Evolutionary conservation across 345 rosid species (phyloP).

Genomic region (Lepidium aucheri): DNA sequence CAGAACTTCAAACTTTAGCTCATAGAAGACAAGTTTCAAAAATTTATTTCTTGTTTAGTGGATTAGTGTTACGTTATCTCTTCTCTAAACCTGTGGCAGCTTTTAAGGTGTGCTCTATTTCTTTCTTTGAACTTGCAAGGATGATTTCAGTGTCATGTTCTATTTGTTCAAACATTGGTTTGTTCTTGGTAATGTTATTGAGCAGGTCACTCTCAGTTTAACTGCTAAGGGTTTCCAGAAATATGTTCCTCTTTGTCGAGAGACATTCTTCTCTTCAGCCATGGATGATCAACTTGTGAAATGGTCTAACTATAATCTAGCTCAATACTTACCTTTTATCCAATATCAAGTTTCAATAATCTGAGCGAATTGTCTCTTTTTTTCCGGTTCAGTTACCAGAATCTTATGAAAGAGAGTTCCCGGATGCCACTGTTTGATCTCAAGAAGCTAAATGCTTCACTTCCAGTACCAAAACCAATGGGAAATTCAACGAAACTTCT

Average conservation of each 20-base stretch:
- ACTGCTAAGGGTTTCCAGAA: slow-evolving; percentile 86
- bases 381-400: slow-evolving; percentile 55
- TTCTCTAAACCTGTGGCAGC: slow-evolving; percentile 81
- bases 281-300: slow-evolving; percentile 75
- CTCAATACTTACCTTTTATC: not conserved
- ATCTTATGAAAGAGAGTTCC: slow-evolving; percentile 71
- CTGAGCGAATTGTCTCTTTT: not conserved
- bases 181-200: slow-evolving; percentile 6
- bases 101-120: slow-evolving; percentile 51
- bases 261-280: slow-evolving; percentile 67
- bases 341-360: not conserved
- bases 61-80: slow-evolving; percentile 80
- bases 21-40: not conserved
- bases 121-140: not conserved
- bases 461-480: slow-evolving; percentile 64
- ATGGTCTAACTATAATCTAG: slow-evolving; percentile 35
- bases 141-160: not conserved
- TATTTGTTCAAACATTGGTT: not conserved
- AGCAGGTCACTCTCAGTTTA: slow-evolving; percentile 80
- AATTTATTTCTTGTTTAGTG: slow-evolving; percentile 39
- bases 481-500: slow-evolving; percentile 43
- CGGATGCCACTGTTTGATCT: slow-evolving; percentile 70
- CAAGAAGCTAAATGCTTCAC: slow-evolving; percentile 75
- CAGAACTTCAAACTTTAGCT: not conserved
- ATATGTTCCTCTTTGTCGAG: slow-evolving; percentile 70